Base-by-base conservation (phyloP, 2,329 filamentous ascomycete genomes). In the Penicillium sumatraense region DNA sequence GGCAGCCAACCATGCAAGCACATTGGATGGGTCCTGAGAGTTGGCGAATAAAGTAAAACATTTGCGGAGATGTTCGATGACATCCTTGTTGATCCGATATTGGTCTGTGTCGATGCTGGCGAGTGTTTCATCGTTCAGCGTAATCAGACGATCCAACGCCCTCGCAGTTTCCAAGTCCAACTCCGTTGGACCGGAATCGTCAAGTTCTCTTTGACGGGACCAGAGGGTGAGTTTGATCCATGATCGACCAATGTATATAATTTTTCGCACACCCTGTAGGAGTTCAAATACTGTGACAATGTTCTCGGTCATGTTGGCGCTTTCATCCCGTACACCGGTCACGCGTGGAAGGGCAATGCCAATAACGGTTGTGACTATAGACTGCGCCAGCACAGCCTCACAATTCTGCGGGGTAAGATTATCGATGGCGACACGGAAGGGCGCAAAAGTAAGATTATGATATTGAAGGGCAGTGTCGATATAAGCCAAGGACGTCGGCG, bases 181-280 rank as follows among this genome's bases (percentile, higher is more conserved):
- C 16, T 51, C 53, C 3, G 49, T 49, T 1, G 51, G 14, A 10
- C 73, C 71, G 20, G 75, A 63, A 6, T 75, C 79, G 77, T 80
- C 80, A 58, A 81, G 80, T 18, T 69, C 68, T 1, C 63, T 63
- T 35, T 74, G 77, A 3, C 72, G 72, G 21, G 73, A 78, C 65
- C 83, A 84, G 1, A 84, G 70, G 72, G 79, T 82, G 14, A 79
- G 76, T 60, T 83, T 81, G 59, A 84, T 78, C 58, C 71, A 74
- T 1, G 68, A 58, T 14, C 62, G 60, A 18, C 67, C 69, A 29
- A 72, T 69, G 2, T 50, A 57, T 27, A 68, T 64, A 20, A 75
- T 75, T 3, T 73, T 73, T 24, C 61, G 68, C 26, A 72, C 66
- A 0, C 72, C 72, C 46, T 72, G 71, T 7, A 75, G 59, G 7